Conservation (phyloP, 768 basidiomycete genomes). For the Boletus rubropictus region DNA sequence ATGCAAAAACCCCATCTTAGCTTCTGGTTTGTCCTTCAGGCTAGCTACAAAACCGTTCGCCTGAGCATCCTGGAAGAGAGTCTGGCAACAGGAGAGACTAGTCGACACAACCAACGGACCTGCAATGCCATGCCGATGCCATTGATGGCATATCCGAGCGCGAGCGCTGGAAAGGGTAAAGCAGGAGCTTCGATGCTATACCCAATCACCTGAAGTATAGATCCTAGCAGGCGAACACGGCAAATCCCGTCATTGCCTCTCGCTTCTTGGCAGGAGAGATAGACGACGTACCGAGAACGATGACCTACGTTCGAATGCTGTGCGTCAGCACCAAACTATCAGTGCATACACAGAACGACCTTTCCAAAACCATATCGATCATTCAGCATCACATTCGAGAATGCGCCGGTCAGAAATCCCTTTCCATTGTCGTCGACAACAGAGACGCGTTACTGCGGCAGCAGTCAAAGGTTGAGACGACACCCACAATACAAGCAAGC, state of each 20-base stretch:
- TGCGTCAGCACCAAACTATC: neutral
- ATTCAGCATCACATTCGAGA: slow-evolving; percentile 27
- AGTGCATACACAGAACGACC: slow-evolving; percentile 8
- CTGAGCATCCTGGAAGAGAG: slow-evolving; percentile 37
- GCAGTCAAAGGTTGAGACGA: neutral
- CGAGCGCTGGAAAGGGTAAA: slow-evolving; percentile 42
- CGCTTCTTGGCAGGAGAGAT: neutral
- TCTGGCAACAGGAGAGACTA: neutral
- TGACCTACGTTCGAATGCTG: slow-evolving; percentile 14
- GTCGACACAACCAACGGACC: slow-evolving; percentile 28
- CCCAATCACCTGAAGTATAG: slow-evolving; percentile 26
- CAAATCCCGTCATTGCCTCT: neutral
- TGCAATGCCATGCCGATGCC: slow-evolving; percentile 42
- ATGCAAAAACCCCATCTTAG: slow-evolving; percentile 40
- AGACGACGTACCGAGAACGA: slow-evolving; percentile 22
- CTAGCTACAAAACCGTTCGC: slow-evolving; percentile 42
- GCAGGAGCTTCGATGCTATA: slow-evolving; percentile 37
- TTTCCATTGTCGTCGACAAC: slow-evolving; percentile 6
- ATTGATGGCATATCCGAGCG: slow-evolving; percentile 38
- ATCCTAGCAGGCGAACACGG: slow-evolving; percentile 13
- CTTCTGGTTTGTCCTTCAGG: slow-evolving; percentile 33
- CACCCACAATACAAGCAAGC: slow-evolving; percentile 34
- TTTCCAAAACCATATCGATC: slow-evolving; percentile 32
- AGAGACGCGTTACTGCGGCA: neutral
- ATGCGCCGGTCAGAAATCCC: slow-evolving; percentile 32